phyloP scores from a whole-genome alignment of 495 filamentous ascomycete species.

The Terfezia claveryi region DNA sequence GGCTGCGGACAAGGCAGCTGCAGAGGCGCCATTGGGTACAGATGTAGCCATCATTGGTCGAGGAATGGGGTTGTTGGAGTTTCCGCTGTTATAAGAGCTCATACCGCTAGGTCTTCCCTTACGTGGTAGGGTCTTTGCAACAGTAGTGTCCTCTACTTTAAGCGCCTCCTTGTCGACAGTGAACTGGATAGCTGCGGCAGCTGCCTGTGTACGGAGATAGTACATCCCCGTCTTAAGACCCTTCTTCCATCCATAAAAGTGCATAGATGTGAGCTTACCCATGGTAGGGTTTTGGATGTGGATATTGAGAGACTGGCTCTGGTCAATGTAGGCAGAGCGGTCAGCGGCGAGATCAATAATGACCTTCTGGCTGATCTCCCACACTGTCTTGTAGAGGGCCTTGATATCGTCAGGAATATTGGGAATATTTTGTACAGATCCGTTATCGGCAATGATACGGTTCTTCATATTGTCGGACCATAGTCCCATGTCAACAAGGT shows the following conservation, averaged over 20 bases:
- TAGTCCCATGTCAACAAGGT: conserved; percentile 88
- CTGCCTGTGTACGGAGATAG: conserved; percentile 95
- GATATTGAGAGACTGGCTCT: conserved; percentile 96
- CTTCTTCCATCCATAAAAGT: conserved; percentile 97
- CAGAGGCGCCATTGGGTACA: conserved; percentile 34
- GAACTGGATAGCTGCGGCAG: conserved; percentile 92
- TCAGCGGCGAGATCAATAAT: conserved; percentile 97
- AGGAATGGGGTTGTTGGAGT: conserved; percentile 29
- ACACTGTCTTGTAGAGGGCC: conserved; percentile 95
- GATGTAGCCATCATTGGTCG: conserved; percentile 27
- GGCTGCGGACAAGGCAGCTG: conserved; percentile 31
- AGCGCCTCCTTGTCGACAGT: conserved; percentile 95
- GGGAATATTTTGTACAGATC: conserved; percentile 86
- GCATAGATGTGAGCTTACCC: conserved; percentile 99
- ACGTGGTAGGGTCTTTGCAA: conserved; percentile 35
- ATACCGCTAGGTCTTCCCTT: conserved; percentile 43
- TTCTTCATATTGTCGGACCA: conserved; percentile 99
- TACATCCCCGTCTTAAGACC: conserved; percentile 99
- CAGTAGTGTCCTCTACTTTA: conserved; percentile 65
- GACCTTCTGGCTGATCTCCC: conserved; percentile 93
- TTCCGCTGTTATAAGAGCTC: conserved; percentile 20
- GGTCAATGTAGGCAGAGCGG: conserved; percentile 93
- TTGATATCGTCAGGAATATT: conserved; percentile 94
- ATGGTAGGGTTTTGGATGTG: conserved; percentile 98
- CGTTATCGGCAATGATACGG: conserved; percentile 91